Evolutionary conservation across 2,329 filamentous ascomycete genomes (phyloP).

Genomic region (Nothophaeocryptopus gaeumannii): DNA sequence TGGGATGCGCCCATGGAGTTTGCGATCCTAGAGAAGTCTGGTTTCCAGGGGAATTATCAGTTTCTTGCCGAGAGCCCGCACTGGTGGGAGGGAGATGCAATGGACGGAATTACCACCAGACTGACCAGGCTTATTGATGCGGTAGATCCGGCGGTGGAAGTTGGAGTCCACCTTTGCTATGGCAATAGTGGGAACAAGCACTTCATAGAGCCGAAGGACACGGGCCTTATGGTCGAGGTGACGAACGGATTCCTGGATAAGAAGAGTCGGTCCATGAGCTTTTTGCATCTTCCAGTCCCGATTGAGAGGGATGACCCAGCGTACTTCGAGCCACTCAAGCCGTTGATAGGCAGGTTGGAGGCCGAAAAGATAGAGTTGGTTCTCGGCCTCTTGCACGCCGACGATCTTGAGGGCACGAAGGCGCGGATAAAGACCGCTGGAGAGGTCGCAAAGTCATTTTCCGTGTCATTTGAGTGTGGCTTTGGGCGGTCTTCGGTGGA

Average conservation of each 20-base stretch:
- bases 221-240: slow-evolving; percentile 32
- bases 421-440: slow-evolving; percentile 39
- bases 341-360: slow-evolving; percentile 30
- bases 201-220: slow-evolving; percentile 42
- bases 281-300: slow-evolving; percentile 46
- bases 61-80: slow-evolving; percentile 33
- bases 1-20: slow-evolving; percentile 1
- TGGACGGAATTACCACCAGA: slow-evolving; percentile 32
- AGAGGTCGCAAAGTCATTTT: slow-evolving; percentile 34
- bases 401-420: slow-evolving; percentile 40
- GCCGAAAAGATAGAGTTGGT: slow-evolving; percentile 34
- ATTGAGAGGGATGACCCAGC: slow-evolving; percentile 26
- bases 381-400: slow-evolving; percentile 41
- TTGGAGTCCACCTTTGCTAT: slow-evolving; percentile 51
- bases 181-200: slow-evolving; percentile 44
- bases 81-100: slow-evolving; percentile 28
- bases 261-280: slow-evolving; percentile 35
- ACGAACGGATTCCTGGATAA: slow-evolving; percentile 33
- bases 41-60: not conserved
- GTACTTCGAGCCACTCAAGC: slow-evolving; percentile 40
- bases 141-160: slow-evolving; percentile 37
- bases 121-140: slow-evolving; percentile 28
- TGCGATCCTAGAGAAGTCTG: not conserved
- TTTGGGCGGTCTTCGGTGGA: slow-evolving; percentile 26
- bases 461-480: slow-evolving; percentile 43